phyloP scores from a whole-genome alignment of 805 yeast species.

The Wickerhamiella lipophila region DNA sequence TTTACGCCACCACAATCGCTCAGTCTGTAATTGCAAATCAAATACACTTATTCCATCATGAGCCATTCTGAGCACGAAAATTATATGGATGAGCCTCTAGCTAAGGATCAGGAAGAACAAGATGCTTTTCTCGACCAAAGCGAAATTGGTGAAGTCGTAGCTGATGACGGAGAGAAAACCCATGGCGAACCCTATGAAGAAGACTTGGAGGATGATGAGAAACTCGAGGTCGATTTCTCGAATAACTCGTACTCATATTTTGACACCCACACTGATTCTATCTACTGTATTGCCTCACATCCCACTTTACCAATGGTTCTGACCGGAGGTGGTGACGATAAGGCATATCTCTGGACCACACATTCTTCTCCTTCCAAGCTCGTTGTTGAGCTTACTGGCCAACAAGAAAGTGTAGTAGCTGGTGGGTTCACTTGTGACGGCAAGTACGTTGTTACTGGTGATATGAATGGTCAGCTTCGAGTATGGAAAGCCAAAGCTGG shows the following conservation, averaged over 20 bases:
- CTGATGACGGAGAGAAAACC: constrained; percentile 13
- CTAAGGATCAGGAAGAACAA: constrained; percentile 24
- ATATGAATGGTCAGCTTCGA: constrained; percentile 81
- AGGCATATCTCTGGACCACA: constrained; percentile 84
- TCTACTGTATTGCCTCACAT: constrained; percentile 69
- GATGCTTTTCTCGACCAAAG: constrained; percentile 21
- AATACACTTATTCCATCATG: background rate
- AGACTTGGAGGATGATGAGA: constrained; percentile 30
- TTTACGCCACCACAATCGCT: background rate
- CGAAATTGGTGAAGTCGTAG: constrained; percentile 22
- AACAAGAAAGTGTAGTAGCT: constrained; percentile 75
- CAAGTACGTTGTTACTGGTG: constrained; percentile 69
- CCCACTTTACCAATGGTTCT: constrained; percentile 72
- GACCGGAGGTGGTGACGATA: constrained; percentile 93
- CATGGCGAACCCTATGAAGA: constrained; percentile 15
- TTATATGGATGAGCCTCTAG: background rate
- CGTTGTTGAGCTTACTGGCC: constrained; percentile 65
- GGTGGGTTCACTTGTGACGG: constrained; percentile 82
- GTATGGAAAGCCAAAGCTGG: constrained; percentile 59
- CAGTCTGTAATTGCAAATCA: background rate
- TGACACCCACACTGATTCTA: constrained; percentile 80
- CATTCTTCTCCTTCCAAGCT: constrained; percentile 61
- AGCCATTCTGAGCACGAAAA: background rate
- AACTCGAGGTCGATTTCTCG: constrained; percentile 69
- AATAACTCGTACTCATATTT: constrained; percentile 84